phyloP scores from a whole-genome alignment of 208 protist species.

The Phytomonas sp. region DNA sequence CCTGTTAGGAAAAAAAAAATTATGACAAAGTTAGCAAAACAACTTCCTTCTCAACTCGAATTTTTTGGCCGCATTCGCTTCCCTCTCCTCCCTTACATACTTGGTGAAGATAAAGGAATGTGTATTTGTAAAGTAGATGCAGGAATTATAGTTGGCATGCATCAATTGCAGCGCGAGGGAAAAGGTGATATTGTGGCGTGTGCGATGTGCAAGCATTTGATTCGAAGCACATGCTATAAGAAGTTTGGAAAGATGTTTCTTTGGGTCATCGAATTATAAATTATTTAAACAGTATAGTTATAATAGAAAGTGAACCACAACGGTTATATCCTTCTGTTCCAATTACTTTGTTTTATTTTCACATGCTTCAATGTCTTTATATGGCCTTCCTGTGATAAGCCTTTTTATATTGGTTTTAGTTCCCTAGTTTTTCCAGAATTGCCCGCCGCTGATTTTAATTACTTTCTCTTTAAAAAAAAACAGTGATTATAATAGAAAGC shows the following conservation, averaged over 20 bases:
- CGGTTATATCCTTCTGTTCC: not conserved
- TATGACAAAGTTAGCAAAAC: not conserved
- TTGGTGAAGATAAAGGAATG: not conserved
- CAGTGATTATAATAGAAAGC: conserved; percentile 4
- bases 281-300: conserved; percentile 3
- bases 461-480: conserved; percentile 10
- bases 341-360: not conserved
- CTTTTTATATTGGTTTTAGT: not conserved
- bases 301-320: not conserved
- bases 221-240: not conserved
- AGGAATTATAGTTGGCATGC: conserved; percentile 1
- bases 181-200: not conserved
- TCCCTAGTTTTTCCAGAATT: not conserved
- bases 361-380: not conserved
- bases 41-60: conserved; percentile 1
- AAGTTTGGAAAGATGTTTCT: not conserved
- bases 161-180: not conserved
- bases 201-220: not conserved
- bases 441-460: conserved; percentile 1
- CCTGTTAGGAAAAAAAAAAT: not conserved
- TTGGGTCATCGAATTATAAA: not conserved
- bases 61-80: conserved; percentile 9
- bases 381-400: not conserved
- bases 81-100: conserved; percentile 1
- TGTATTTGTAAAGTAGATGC: conserved; percentile 1